Percentiles rank a stretch among this genome's conserved stretches.
phyloP scores from a whole-genome alignment of 768 basidiomycete genomes.

The Boletus insuetus region DNA sequence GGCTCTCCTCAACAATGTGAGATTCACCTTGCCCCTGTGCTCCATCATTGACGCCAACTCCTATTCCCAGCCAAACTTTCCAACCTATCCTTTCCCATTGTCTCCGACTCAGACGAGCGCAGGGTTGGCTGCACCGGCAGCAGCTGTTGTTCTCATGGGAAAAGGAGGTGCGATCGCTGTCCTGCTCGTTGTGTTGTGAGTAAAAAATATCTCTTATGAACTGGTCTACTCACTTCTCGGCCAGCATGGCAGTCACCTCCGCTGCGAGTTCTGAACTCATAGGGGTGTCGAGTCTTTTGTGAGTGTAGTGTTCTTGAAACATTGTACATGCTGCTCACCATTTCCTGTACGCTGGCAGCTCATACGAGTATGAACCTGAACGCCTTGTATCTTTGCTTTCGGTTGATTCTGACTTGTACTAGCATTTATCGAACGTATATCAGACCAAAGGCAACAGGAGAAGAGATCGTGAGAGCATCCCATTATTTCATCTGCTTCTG shows the following conservation, averaged over 20 bases:
- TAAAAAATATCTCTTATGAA: background rate
- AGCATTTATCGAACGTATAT: constrained; percentile 42
- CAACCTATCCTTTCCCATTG: constrained; percentile 44
- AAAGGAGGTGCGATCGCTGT: constrained; percentile 43
- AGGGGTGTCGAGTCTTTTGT: constrained; percentile 44
- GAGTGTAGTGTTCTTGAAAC: constrained; percentile 13
- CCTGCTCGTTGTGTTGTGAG: constrained; percentile 40
- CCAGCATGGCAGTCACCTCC: constrained; percentile 46
- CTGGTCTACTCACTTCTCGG: background rate
- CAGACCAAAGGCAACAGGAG: constrained; percentile 34
- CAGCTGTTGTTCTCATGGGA: constrained; percentile 46
- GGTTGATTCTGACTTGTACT: background rate
- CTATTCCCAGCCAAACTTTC: constrained; percentile 43
- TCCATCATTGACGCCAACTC: background rate
- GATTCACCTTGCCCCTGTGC: background rate
- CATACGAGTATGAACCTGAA: constrained; percentile 41
- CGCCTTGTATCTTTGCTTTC: background rate
- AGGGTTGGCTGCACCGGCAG: constrained; percentile 46
- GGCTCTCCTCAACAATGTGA: constrained; percentile 33
- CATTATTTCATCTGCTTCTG: constrained; percentile 42
- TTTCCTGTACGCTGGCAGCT: constrained; percentile 23
- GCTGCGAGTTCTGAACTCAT: constrained; percentile 47
- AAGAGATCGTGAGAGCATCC: constrained; percentile 40
- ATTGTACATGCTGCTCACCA: background rate
- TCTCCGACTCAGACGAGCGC: constrained; percentile 38